A percentile compares a stretch with the other conserved stretches of the same genome.
These are phyloP conservation scores for Clavariopsis aquatica DNA, from an alignment of 495 filamentous ascomycete species.

Conservation along the genomic window DNA sequence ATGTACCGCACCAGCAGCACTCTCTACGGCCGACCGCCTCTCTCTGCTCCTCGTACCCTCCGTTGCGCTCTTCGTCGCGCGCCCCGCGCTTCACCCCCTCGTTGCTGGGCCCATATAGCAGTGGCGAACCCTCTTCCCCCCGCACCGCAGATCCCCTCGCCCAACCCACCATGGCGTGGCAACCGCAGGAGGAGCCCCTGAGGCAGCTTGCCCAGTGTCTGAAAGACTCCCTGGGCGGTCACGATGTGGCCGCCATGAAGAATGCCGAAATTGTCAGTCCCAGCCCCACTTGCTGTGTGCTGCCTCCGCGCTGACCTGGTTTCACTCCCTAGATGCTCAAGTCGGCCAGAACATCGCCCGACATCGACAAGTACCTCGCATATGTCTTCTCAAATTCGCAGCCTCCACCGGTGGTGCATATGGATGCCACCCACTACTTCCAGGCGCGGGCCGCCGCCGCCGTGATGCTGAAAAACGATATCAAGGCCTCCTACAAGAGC, in stretches of 20 bases:
- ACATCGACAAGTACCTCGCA: constrained; percentile 95
- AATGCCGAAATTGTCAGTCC: constrained; percentile 70
- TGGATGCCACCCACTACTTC: constrained; percentile 62
- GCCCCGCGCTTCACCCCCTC: neutral
- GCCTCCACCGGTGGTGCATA: constrained; percentile 58
- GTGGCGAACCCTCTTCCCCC: constrained; percentile 6
- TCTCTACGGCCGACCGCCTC: constrained; percentile 1
- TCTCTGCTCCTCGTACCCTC: neutral
- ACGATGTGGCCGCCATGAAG: constrained; percentile 75
- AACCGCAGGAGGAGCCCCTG: constrained; percentile 83
- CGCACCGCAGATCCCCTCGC: neutral
- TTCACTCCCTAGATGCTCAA: constrained; percentile 77
- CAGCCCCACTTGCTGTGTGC: neutral
- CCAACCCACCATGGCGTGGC: constrained; percentile 75
- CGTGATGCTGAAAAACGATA: constrained; percentile 92
- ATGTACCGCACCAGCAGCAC: constrained; percentile 24
- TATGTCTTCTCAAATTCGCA: constrained; percentile 79
- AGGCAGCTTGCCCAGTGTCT: constrained; percentile 85
- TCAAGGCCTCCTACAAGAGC: constrained; percentile 67
- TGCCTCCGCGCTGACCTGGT: constrained; percentile 34
- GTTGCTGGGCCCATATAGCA: neutral
- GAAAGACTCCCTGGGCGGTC: constrained; percentile 84
- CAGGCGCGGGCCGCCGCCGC: constrained; percentile 81
- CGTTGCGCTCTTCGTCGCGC: neutral
- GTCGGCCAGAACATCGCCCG: constrained; percentile 84